Base-by-base conservation (phyloP, 768 basidiomycete genomes). In the Cyclocybe cylindracea region DNA sequence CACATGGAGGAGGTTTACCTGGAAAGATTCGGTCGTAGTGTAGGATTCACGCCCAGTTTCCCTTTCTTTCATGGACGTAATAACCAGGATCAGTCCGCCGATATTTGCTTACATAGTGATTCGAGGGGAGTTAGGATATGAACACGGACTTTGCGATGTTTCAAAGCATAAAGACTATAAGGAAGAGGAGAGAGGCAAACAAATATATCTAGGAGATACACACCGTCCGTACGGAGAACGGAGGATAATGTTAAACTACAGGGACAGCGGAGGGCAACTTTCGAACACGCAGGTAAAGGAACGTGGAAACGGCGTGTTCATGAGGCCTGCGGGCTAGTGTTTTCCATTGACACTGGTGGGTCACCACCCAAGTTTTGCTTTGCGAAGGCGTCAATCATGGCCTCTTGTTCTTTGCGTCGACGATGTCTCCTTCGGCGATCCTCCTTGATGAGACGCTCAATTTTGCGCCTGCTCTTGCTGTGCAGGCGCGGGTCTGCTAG, bases 361-460 rank as follows among this genome's bases (percentile, higher is more conserved):
- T 73, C 75, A 31, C 56, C 67, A 41, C 59, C 65, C 51, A 82
- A 58, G 46, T 75, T 74, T 62, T 80, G 78, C 53, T 69, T 83
- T 38, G 87, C 83, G 64, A 93, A 91, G 5, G 88, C 86, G 63
- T 88, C 86, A 52, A 92, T 76, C 79, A 93, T 84, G 19, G 86
- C 77, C 48, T 93, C 91, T 61, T 91, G 88, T 61, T 92, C 91
- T 65, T 88, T 89, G 60, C 90, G 85, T 49, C 90, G 78, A 61
- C 80, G 87, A 68, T 93, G 91, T 57, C 91, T 79, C 68, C 79
- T 83, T 60, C 89, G 79, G 56, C 89, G 78, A 72, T 93, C 91
- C 42, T 93, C 91, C 66, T 89, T 91, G 64, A 93, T 91, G n/a
- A 87, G 72, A 32, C 87, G 80, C 58, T 91, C 87, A 46, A 92